Conservation (phyloP, 345 rosid genomes). For the Salix dunnii region DNA sequence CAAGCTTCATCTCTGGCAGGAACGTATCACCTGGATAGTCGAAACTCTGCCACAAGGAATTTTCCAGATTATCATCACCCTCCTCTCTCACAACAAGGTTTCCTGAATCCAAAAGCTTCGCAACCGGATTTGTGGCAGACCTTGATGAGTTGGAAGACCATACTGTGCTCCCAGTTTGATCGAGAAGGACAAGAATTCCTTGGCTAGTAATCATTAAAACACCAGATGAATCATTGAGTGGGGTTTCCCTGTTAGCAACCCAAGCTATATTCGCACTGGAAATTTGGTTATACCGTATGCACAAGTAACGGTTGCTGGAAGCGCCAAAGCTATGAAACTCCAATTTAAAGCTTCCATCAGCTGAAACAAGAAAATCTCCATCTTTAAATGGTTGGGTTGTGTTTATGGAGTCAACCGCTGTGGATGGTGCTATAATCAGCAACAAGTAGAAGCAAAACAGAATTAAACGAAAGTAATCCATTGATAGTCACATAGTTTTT, state of each 20-base stretch:
- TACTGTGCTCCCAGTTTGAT: not conserved
- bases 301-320: not conserved
- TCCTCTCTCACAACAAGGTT: constrained; percentile 6
- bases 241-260: constrained; percentile 10
- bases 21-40: constrained; percentile 7
- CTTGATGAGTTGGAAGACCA: constrained; percentile 3
- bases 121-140: not conserved
- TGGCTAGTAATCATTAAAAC: not conserved
- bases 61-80: not conserved
- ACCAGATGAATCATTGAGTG: not conserved
- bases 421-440: not conserved
- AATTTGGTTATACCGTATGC: not conserved
- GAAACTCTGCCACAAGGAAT: constrained; percentile 4
- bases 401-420: not conserved
- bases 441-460: not conserved
- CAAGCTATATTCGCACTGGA: not conserved
- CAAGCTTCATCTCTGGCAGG: constrained; percentile 21
- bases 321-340: not conserved
- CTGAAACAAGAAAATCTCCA: not conserved
- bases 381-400: not conserved
- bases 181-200: not conserved
- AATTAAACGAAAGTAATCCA: not conserved
- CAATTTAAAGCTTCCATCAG: not conserved
- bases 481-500: not conserved
- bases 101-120: constrained; percentile 1